Evolutionary conservation across 2,329 filamentous ascomycete genomes (phyloP).

Genomic region (Cercospora berteroae): DNA sequence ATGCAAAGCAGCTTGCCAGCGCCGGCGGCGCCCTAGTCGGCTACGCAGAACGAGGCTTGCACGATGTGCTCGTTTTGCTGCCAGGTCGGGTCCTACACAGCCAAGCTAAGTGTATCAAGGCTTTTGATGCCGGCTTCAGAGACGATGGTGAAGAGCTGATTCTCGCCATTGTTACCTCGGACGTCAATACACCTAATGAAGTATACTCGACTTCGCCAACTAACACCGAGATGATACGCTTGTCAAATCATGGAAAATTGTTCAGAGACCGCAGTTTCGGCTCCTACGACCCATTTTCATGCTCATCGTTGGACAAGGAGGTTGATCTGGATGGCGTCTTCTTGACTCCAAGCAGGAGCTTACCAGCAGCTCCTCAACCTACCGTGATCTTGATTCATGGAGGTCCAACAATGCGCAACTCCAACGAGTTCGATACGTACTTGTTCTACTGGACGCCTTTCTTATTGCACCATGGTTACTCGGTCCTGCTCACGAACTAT

Average conservation of each 20-base stretch:
- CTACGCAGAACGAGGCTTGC: constrained; percentile 25
- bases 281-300: constrained; percentile 27
- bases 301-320: constrained; percentile 33
- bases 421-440: constrained; percentile 34
- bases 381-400: constrained; percentile 42
- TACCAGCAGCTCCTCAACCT: constrained; percentile 29
- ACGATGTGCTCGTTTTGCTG: constrained; percentile 25
- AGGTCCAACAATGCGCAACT: constrained; percentile 37
- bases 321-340: constrained; percentile 35
- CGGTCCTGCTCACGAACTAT: constrained; percentile 42
- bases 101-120: constrained; percentile 15
- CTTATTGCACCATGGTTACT: constrained; percentile 41
- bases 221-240: constrained; percentile 17
- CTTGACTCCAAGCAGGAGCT: constrained; percentile 25
- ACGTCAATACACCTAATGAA: constrained; percentile 34
- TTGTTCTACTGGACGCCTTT: constrained; percentile 35
- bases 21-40: constrained; percentile 22
- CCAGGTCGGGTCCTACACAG: constrained; percentile 13
- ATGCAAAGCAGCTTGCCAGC: constrained; percentile 18
- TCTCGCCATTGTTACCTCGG: constrained; percentile 32
- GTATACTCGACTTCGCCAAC: constrained; percentile 34
- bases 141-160: constrained; percentile 27
- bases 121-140: constrained; percentile 23
- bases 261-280: constrained; percentile 27
- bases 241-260: constrained; percentile 28